These are phyloP conservation scores for Tolypocladium cylindrosporum DNA, from an alignment of 2,329 filamentous ascomycete species.

Conservation along the genomic window DNA sequence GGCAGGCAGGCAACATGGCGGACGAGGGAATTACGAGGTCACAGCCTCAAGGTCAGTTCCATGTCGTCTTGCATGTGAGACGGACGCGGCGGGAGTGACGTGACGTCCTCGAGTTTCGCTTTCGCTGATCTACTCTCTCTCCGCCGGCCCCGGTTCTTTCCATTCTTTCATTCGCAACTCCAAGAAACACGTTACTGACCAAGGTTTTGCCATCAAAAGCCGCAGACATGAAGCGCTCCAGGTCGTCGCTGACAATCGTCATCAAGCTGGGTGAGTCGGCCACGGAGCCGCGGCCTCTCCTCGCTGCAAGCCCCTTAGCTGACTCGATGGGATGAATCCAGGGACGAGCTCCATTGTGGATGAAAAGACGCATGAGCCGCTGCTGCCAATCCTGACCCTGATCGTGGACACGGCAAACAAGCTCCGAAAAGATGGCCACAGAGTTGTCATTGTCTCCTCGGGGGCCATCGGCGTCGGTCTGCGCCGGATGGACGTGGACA, in stretches of 20 bases:
- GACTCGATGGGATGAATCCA: constrained; percentile 26
- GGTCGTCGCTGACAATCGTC: constrained; percentile 46
- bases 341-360: constrained; percentile 99
- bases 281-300: background rate
- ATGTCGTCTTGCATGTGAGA: background rate
- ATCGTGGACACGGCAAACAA: constrained; percentile 92
- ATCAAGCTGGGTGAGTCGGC: constrained; percentile 69
- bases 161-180: background rate
- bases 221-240: constrained; percentile 54
- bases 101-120: background rate
- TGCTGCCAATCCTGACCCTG: constrained; percentile 79
- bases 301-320: background rate
- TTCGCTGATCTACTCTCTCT: background rate
- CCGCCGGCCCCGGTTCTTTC: background rate
- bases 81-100: background rate
- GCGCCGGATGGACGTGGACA: constrained; percentile 77
- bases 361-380: constrained; percentile 86
- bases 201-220: constrained; percentile 13
- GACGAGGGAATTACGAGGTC: constrained; percentile 8
- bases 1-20: constrained; percentile 6
- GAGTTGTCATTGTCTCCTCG: constrained; percentile 92
- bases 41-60: constrained; percentile 4
- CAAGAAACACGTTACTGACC: background rate
- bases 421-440: constrained; percentile 81
- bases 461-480: constrained; percentile 93